phyloP scores from a whole-genome alignment of 495 filamentous ascomycete species.

The Cenococcum geophilum region DNA sequence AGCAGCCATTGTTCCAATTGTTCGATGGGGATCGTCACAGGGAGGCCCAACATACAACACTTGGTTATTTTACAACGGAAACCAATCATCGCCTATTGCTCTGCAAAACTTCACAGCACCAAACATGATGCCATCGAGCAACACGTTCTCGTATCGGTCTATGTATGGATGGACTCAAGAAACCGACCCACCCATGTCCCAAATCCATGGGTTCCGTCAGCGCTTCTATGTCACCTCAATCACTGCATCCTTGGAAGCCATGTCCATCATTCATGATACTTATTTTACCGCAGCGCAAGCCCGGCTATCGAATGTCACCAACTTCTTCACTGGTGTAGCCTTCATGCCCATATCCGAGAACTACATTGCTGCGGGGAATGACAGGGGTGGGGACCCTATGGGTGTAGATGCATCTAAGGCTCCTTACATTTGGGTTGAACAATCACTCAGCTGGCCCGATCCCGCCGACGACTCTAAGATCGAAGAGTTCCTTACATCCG shows the following conservation, averaged over 20 bases:
- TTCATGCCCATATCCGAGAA: neutral
- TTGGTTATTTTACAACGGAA: constrained; percentile 1
- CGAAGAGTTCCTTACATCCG: neutral
- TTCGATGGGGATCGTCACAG: constrained; percentile 22
- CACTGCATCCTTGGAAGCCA: constrained; percentile 1
- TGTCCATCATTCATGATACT: constrained; percentile 6
- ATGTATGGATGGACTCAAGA: neutral
- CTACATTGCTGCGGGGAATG: neutral
- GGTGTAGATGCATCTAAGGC: neutral
- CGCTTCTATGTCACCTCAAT: neutral
- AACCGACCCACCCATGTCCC: too few species aligned
- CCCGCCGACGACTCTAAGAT: constrained; percentile 5
- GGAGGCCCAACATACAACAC: constrained; percentile 33
- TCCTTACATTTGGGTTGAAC: constrained; percentile 4
- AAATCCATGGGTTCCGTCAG: neutral
- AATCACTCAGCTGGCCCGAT: neutral
- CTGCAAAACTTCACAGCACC: neutral
- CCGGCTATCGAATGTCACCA: constrained; percentile 1
- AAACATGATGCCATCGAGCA: neutral
- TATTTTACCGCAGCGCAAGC: neutral
- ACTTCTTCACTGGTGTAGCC: constrained; percentile 7
- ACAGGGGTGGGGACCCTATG: neutral
- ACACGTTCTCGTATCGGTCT: neutral
- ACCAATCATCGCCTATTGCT: neutral
- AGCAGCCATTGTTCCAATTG: constrained; percentile 11